Evolutionary conservation across 441 rosid species (phyloP), one percentile per base, ranked within the genome.

Genomic region (Syzygium syzygioides): DNA sequence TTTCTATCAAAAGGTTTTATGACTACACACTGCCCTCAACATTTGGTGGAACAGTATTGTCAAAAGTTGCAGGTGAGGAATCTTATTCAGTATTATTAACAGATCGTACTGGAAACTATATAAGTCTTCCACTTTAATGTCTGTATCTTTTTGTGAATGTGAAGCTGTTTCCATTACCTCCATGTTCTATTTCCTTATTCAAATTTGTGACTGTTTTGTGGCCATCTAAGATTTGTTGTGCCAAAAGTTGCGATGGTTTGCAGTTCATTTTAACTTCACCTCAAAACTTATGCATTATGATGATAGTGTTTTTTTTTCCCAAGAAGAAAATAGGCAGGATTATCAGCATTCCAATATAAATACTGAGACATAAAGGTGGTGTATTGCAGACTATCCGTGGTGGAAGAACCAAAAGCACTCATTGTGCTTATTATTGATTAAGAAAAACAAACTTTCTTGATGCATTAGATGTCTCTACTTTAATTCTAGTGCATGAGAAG

Each of bases 51-150:
- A 86, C 96, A 96, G 88, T 96, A 95, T 90, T 92, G 98, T 92
- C 97, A 95, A 90, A 96, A 94, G 93, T 95, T 98, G 94, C 96
- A 97, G 99, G 99, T 97, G 71, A 50, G 85, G 41, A 85, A 62
- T 79, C 26, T 56, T 48, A 4, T 79, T 19, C 55, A 60, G 19
- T 55, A 54, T 57, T 23, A 68, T 50, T 41, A 20, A 37, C 52
- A 76, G 83, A 13, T 41, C 13, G n/a, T 76, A 6, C 83, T 76
- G 83, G 83, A 76, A 76, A 76, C 11, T 25, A 23, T 37, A 23
- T 20, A 37, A 76, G 52, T 71, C 3, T 1, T 34, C 41, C 66
- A 53, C 62, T 85, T 34, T 85, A 34, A 55, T n/a, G 64, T 53
- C 48, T 30, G 23, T 85, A 32, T 55, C 30, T 28, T 85, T 59